These are phyloP conservation scores for Phylloporus rhodoxanthus DNA, from an alignment of 768 basidiomycete genomes.

Conservation along the genomic window DNA sequence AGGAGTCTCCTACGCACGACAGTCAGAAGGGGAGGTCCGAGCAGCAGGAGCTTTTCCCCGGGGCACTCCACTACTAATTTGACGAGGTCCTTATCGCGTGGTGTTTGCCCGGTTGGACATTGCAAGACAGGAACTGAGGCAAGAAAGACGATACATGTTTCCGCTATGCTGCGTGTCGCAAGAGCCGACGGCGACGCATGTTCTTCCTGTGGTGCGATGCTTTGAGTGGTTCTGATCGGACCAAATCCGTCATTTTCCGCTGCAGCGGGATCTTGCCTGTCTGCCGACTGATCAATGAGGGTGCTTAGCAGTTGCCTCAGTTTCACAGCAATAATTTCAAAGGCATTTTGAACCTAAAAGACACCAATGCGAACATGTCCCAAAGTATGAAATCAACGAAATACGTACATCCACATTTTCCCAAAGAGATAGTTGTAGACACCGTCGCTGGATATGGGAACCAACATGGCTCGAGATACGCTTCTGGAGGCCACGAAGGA, in stretches of 20 bases:
- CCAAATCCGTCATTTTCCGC: slow-evolving; percentile 56
- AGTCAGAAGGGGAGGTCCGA: slow-evolving; percentile 51
- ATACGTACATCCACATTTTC: slow-evolving; percentile 57
- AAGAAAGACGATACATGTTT: slow-evolving; percentile 55
- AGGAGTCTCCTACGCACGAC: slow-evolving; percentile 53
- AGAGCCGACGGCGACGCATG: slow-evolving; percentile 22
- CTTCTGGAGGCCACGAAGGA: slow-evolving; percentile 35
- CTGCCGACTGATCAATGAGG: slow-evolving; percentile 21
- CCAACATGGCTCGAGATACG: slow-evolving; percentile 6
- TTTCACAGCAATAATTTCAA: slow-evolving; percentile 25
- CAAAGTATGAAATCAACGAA: slow-evolving; percentile 6
- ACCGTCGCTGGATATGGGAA: slow-evolving; percentile 24
- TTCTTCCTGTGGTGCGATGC: slow-evolving; percentile 29
- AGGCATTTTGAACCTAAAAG: slow-evolving; percentile 49
- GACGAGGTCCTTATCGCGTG: slow-evolving; percentile 56
- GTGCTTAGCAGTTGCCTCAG: slow-evolving; percentile 41
- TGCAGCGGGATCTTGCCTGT: slow-evolving; percentile 22
- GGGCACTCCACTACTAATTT: slow-evolving; percentile 46
- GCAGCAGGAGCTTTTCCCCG: slow-evolving; percentile 50
- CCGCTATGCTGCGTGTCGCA: slow-evolving; percentile 35
- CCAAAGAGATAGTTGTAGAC: slow-evolving; percentile 59
- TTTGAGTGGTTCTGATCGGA: slow-evolving; percentile 39
- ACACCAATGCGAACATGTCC: not conserved
- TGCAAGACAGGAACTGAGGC: slow-evolving; percentile 60
- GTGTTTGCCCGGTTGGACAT: slow-evolving; percentile 49